Evolutionary conservation across 208 protist genomes (phyloP).

Genomic region (Crithidia fasciculata): DNA sequence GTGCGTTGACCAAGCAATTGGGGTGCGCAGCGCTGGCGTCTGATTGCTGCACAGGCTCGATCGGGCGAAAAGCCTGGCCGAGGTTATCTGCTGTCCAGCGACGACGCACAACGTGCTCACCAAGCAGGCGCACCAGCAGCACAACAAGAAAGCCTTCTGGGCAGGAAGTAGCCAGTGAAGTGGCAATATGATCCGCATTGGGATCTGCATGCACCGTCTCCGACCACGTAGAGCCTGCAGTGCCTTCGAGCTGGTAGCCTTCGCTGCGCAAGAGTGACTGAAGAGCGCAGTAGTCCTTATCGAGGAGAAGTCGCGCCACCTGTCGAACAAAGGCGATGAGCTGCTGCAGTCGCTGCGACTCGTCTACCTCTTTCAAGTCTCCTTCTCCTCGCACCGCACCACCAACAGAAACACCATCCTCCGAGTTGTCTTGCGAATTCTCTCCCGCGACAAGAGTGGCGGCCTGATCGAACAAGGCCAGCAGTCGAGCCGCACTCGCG

Average conservation of each 20-base stretch:
- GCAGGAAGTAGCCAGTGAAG: not conserved
- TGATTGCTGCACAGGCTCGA: constrained; percentile 1
- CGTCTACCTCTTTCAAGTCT: not conserved
- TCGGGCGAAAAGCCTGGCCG: constrained; percentile 34
- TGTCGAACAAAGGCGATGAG: constrained; percentile 8
- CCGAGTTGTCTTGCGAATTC: too few relatives aligned
- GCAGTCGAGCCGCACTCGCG: constrained; percentile 6
- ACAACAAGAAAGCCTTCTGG: constrained; percentile 17
- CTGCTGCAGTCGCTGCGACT: not conserved
- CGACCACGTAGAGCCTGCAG: too few relatives aligned
- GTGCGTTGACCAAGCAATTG: constrained; percentile 4
- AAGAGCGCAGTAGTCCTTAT: constrained; percentile 21
- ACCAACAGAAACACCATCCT: not conserved
- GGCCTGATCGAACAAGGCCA: constrained; percentile 4
- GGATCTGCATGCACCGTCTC: too few relatives aligned
- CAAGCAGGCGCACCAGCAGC: constrained; percentile 33
- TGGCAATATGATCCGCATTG: not conserved
- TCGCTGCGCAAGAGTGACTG: constrained; percentile 8
- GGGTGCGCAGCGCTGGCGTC: not conserved
- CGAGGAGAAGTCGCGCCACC: constrained; percentile 2
- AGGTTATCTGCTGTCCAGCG: constrained; percentile 29
- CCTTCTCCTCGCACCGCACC: not conserved
- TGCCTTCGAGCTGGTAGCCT: not conserved
- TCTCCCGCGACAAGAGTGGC: too few relatives aligned
- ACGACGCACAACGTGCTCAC: constrained; percentile 33